Evolutionary conservation across 1,139 yeast genomes (phyloP), one percentile per base, ranked within the genome.

Genomic region (Taiozyma sp.): DNA sequence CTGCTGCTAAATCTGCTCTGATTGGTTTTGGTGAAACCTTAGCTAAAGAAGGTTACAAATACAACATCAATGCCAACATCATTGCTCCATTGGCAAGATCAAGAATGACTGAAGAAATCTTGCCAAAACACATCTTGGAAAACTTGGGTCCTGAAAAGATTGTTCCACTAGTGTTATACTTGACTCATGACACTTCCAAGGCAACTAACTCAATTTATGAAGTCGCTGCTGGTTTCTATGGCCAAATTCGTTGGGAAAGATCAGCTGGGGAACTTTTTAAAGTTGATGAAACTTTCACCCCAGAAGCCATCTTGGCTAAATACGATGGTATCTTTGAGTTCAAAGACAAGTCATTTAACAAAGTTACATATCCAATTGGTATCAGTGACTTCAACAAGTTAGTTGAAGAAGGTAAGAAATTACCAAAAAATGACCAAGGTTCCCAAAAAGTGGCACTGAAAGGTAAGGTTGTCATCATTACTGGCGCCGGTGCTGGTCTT

Each of bases 401-500:
- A 59, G 75, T 77, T 58, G 70, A 70, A 29, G 77, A 75, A 46
- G 86, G 89, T 22, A 72, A 72, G 50, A 65, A 71, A 48, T 69
- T 84, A 58, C 76, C 84, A n/a, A 57, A 73, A 27, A 75, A 78
- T 57, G 73, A 76, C 45, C 87, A 86, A 63, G 72, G 73, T 1
- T 59, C 75, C n/a, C 72, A 76, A 48, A 74, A 74, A 51, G 79
- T 83, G 43, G 79, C 89, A 43, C 74, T 92, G 69, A 84, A 83
- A 67, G 91, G 76, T 62, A 88, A 87, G 72, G 97, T 92, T 54
- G 97, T 90, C 48, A 80, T 93, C 57, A 83, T 93, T 52, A 93
- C 98, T 42, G 99, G 99, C 62, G 95, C 97, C 48, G 98, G 97
- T 62, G 87, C 90, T 53, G 99, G 99, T 54, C 79, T 93, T 62